Evolutionary conservation across 805 yeast genomes (phyloP).

Genomic region (Wickerhamiella lipophila): DNA sequence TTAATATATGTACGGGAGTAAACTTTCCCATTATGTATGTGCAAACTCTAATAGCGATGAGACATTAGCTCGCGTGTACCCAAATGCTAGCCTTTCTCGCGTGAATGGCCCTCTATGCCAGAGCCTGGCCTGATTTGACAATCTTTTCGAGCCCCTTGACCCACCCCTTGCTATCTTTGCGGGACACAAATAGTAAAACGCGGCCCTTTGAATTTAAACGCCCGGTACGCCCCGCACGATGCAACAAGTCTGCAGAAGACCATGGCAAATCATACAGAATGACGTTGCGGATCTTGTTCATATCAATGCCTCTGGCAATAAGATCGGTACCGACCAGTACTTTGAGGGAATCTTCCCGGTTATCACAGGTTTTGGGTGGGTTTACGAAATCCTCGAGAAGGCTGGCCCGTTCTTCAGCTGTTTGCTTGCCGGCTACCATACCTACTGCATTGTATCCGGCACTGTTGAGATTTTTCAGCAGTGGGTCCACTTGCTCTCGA

Average conservation of each 20-base stretch:
- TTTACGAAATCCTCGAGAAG: conserved; percentile 51
- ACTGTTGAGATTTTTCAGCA: conserved; percentile 42
- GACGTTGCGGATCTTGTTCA: conserved; percentile 67
- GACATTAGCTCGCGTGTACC: too few species aligned
- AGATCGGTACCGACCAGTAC: conserved; percentile 81
- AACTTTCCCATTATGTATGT: too few species aligned
- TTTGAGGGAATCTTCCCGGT: conserved; percentile 20
- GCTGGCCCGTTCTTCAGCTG: conserved; percentile 44
- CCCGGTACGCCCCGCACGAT: conserved; percentile 90
- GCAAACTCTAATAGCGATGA: too few species aligned
- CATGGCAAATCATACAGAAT: conserved; percentile 76
- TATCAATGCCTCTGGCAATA: conserved; percentile 80
- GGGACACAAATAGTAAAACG: conserved; percentile 65
- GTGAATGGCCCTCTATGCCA: conserved; percentile 17
- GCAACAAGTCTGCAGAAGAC: conserved; percentile 74
- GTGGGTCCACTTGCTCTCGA: conserved; percentile 45
- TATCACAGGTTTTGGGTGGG: conserved; percentile 35
- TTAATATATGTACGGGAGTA: too few species aligned
- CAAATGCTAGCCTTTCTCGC: too few species aligned
- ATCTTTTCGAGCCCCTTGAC: conserved; percentile 67
- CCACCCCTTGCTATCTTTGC: conserved; percentile 59
- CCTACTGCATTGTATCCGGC: conserved; percentile 50
- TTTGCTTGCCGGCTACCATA: conserved; percentile 48
- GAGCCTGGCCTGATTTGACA: conserved; percentile 34
- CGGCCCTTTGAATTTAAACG: conserved; percentile 83